Conservation (phyloP, 169 alveolate species). For the Plasmodium knowlesi region DNA sequence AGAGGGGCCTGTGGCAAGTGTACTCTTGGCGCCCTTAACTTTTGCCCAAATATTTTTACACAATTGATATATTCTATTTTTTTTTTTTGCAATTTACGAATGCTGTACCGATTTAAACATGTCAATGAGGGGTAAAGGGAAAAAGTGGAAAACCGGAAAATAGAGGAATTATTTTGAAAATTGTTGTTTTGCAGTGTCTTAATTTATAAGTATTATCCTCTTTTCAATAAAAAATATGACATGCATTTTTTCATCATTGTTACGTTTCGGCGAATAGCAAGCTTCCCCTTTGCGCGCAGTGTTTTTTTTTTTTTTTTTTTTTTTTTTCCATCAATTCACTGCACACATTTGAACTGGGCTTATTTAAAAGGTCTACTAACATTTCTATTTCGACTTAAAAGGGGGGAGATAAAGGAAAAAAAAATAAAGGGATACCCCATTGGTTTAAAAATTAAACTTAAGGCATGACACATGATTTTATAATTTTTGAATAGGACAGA, state of each 20-base stretch:
- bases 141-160: background rate
- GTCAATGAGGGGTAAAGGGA: background rate
- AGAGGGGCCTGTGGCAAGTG: background rate
- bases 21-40: background rate
- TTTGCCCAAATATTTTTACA: background rate
- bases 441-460: background rate
- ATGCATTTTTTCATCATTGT: background rate
- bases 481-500: background rate
- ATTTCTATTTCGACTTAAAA: background rate
- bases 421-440: background rate
- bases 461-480: background rate
- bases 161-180: background rate
- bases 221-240: background rate
- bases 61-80: background rate
- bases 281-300: background rate
- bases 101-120: background rate
- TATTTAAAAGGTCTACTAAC: background rate
- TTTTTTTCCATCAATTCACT: background rate
- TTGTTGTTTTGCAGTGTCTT: background rate
- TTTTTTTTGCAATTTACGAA: background rate
- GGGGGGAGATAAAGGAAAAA: background rate
- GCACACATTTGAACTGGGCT: background rate
- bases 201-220: background rate
- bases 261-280: background rate
- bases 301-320: background rate